A percentile compares a stretch with the other conserved stretches of the same genome.
phyloP scores from a whole-genome alignment of 2,329 filamentous ascomycete species.

The Fusarium sulawesiense region DNA sequence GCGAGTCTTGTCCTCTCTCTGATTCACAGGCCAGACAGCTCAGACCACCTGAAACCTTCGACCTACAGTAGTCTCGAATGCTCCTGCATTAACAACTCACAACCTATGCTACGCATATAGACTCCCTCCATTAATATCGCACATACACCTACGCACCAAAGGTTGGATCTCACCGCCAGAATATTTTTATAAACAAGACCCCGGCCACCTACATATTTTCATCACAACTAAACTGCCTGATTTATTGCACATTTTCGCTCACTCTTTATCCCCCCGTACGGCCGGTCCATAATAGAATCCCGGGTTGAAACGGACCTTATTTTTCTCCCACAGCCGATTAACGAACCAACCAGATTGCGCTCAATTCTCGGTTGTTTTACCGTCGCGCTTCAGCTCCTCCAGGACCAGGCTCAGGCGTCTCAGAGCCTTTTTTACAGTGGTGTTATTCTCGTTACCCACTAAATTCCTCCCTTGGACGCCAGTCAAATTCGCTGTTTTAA shows the following conservation, averaged over 20 bases:
- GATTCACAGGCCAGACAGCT: slow-evolving; percentile 13
- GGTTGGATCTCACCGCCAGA: slow-evolving; percentile 15
- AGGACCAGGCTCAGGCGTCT: slow-evolving; percentile 19
- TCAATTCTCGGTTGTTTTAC: slow-evolving; percentile 15
- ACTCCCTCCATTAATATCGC: slow-evolving; percentile 24
- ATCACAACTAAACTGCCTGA: slow-evolving; percentile 19
- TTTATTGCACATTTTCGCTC: slow-evolving; percentile 10
- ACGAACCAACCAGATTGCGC: slow-evolving; percentile 32
- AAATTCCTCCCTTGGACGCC: slow-evolving; percentile 23
- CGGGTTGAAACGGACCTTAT: slow-evolving; percentile 22
- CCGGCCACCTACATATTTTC: slow-evolving; percentile 24
- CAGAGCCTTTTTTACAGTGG: slow-evolving; percentile 11
- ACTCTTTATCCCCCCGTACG: slow-evolving; percentile 18
- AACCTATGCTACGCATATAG: slow-evolving; percentile 17
- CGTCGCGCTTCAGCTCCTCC: slow-evolving; percentile 21
- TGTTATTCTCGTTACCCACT: slow-evolving; percentile 35
- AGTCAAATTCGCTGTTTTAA: slow-evolving; percentile 36
- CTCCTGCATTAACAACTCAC: slow-evolving; percentile 36
- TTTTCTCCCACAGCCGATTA: slow-evolving; percentile 27
- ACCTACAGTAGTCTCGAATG: slow-evolving; percentile 23
- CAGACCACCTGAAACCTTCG: slow-evolving; percentile 26
- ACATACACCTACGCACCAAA: slow-evolving; percentile 7
- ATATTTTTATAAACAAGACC: slow-evolving; percentile 21
- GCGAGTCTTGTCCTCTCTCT: slow-evolving; percentile 5
- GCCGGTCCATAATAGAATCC: slow-evolving; percentile 19